Conservation (phyloP, 805 yeast genomes). For the Spathaspora girioi region DNA sequence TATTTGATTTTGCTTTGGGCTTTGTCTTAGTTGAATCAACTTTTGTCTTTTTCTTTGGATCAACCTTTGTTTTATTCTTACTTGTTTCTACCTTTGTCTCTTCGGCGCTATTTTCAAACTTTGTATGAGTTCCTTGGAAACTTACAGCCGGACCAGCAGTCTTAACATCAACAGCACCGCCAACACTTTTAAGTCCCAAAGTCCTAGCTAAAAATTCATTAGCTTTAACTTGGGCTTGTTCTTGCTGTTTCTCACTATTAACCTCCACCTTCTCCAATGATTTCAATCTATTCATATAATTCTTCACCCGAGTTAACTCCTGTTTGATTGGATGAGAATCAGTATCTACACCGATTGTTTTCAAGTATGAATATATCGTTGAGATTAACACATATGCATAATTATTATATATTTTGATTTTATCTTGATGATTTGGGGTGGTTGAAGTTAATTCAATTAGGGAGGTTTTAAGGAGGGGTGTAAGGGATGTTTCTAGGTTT, state of each 20-base stretch:
- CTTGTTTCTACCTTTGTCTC: neutral
- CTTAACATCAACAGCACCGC: conserved; percentile 25
- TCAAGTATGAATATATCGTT: conserved; percentile 54
- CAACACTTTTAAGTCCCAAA: conserved; percentile 31
- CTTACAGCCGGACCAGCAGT: conserved; percentile 36
- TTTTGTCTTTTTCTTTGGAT: neutral
- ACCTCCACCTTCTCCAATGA: conserved; percentile 23
- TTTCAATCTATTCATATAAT: conserved; percentile 61
- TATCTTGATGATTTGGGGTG: conserved; percentile 19
- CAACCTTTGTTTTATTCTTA: conserved; percentile 1
- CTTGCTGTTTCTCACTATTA: conserved; percentile 17
- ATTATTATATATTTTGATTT: conserved; percentile 31
- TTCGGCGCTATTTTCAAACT: conserved; percentile 24
- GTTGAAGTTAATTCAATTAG: conserved; percentile 37
- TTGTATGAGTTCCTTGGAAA: conserved; percentile 38
- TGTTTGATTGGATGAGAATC: conserved; percentile 59
- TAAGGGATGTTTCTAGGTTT: conserved; percentile 30
- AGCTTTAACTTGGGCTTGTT: conserved; percentile 34
- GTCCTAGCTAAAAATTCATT: conserved; percentile 45
- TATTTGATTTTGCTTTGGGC: neutral
- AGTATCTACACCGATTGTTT: conserved; percentile 55
- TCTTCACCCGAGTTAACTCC: conserved; percentile 63
- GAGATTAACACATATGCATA: conserved; percentile 55
- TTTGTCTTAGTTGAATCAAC: neutral
- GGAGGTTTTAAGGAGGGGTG: conserved; percentile 33